phyloP scores from a whole-genome alignment of 2,329 filamentous ascomycete species.

The Botrytis aclada region DNA sequence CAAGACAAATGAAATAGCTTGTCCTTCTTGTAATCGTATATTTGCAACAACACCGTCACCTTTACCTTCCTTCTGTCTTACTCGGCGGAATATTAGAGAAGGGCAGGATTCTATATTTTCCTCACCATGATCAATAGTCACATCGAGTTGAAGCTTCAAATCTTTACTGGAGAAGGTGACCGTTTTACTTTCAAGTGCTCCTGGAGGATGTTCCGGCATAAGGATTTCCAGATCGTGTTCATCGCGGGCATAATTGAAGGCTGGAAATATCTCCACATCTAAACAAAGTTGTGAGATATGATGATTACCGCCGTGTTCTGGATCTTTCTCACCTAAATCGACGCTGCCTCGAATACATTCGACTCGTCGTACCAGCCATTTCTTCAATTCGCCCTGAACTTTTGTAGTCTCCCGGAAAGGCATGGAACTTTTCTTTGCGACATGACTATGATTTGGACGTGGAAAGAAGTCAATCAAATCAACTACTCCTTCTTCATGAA shows the following conservation, averaged over 20 bases:
- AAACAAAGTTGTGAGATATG: conserved; percentile 17
- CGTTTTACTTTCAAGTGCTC: conserved; percentile 51
- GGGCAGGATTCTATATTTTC: conserved; percentile 48
- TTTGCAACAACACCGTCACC: conserved; percentile 62
- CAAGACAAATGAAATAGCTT: conserved; percentile 66
- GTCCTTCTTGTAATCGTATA: conserved; percentile 61
- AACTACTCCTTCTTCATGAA: conserved; percentile 71
- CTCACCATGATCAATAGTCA: conserved; percentile 61
- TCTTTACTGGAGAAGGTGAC: conserved; percentile 60
- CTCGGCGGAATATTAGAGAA: conserved; percentile 53
- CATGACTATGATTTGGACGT: conserved; percentile 57
- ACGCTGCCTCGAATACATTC: conserved; percentile 69
- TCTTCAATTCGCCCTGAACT: conserved; percentile 62
- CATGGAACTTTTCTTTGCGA: conserved; percentile 49
- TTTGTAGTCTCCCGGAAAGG: conserved; percentile 52
- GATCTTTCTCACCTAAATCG: conserved; percentile 49
- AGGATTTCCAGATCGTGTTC: conserved; percentile 58
- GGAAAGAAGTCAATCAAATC: conserved; percentile 76
- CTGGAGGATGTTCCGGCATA: conserved; percentile 43
- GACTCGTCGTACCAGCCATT: conserved; percentile 67
- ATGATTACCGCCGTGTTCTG: neutral
- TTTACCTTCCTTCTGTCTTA: conserved; percentile 49
- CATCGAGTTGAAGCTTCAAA: conserved; percentile 63
- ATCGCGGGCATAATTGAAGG: conserved; percentile 67
- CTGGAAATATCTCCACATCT: conserved; percentile 70